Evolutionary conservation across 2,329 filamentous ascomycete genomes (phyloP), one percentile per base, ranked within the genome.

Genomic region (Alternaria alternata): DNA sequence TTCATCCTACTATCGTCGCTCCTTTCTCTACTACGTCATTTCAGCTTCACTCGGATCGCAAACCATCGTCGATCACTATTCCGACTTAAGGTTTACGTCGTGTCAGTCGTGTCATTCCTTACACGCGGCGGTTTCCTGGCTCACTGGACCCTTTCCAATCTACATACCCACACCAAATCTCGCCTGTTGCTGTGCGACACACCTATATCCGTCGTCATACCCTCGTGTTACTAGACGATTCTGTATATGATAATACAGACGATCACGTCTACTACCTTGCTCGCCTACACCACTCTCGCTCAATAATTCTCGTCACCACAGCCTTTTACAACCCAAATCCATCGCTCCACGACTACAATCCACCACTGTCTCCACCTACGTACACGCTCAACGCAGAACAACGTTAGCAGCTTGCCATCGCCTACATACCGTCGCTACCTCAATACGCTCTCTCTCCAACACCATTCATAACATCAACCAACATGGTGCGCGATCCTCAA

Each of bases 401-500:
- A 14, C 47, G 43, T 30, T 30, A 43, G 39, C 48, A 32, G 20
- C 47, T 48, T 41, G 42, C 34, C n/a, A 12, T 30, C 47, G 46
- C 52, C 32, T 44, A 16, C 18, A 4, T 26, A 18, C 18, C 9
- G 14, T 32, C 36, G 16, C 22, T 46, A 32, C 32, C 38, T 53
- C 30, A 48, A 22, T n/a, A 53, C 51, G 18, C 38, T 32, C 44
- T 22, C 36, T 47, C 44, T 41, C 20, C 46, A 48, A 12, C 54
- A 43, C 6, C 43, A 30, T 32, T 18, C 28, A n/a, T 22, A 49
- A 28, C 39, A 42, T 39, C 12, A 34, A 38, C 34, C 49, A 72
- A 47, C 51, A 85, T 85, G 83, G 80, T 85, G 59, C 82, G 82
- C 63, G 86, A 88, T 69, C 86, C 86, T 24, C 81, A 80, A 49